These are phyloP conservation scores for Xylariales sp. DNA, from an alignment of 2,329 filamentous ascomycete species.

Conservation along the genomic window DNA sequence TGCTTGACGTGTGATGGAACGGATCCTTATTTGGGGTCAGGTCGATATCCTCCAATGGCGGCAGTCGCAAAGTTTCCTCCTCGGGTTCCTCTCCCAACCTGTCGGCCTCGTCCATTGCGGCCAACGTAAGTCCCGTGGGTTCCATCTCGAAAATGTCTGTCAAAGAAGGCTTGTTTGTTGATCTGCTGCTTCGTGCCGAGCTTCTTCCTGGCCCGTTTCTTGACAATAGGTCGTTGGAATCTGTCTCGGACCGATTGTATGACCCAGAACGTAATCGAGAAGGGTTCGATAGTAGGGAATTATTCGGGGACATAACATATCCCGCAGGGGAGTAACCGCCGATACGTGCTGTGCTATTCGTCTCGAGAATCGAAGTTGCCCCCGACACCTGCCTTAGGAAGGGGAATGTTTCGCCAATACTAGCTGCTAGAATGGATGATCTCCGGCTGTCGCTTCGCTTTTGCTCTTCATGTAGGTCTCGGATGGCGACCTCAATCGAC, in stretches of 20 bases:
- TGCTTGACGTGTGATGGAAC: constrained; percentile 17
- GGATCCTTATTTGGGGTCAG: constrained; percentile 23
- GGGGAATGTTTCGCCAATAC: constrained; percentile 30
- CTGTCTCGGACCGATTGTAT: constrained; percentile 37
- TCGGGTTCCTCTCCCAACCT: constrained; percentile 30
- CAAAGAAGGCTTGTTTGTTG: constrained; percentile 43
- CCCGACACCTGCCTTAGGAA: constrained; percentile 43
- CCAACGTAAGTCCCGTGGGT: constrained; percentile 44
- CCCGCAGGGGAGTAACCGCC: constrained; percentile 67
- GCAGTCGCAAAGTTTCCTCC: constrained; percentile 25
- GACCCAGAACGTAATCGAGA: constrained; percentile 50
- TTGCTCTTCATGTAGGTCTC: constrained; percentile 65
- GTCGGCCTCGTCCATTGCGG: constrained; percentile 52
- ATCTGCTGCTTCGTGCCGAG: constrained; percentile 46
- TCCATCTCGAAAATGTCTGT: constrained; percentile 56
- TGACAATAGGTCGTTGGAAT: constrained; percentile 35
- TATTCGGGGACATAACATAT: constrained; percentile 62
- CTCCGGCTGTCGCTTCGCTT: constrained; percentile 65
- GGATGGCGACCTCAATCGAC: constrained; percentile 74
- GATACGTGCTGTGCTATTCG: constrained; percentile 61
- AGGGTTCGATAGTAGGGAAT: constrained; percentile 51
- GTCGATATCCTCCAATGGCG: constrained; percentile 20
- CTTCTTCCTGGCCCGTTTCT: constrained; percentile 52
- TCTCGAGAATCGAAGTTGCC: constrained; percentile 60
- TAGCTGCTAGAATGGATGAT: constrained; percentile 56